Evolutionary conservation across 2,329 filamentous ascomycete species (phyloP).

Genomic region (Xylariaceae sp.): DNA sequence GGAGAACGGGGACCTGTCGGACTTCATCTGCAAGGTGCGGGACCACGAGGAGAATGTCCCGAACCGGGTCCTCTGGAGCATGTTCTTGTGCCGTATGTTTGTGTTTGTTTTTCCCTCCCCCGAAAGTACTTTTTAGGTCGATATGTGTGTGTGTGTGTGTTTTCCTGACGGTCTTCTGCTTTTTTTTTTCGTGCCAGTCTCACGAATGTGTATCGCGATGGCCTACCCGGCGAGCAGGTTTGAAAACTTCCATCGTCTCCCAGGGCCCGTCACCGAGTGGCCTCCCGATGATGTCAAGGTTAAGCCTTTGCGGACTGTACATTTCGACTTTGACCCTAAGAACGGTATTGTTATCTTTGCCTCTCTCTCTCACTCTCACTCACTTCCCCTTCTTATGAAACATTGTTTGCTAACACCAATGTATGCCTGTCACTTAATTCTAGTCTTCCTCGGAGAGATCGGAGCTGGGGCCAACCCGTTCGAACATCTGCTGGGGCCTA

Average conservation of each 20-base stretch:
- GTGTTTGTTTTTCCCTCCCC: neutral
- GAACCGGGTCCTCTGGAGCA: conserved; percentile 6
- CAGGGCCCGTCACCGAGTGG: conserved; percentile 5
- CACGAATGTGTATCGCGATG: conserved; percentile 14
- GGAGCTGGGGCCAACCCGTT: conserved; percentile 1
- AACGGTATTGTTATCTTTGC: no score
- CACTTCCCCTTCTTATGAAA: no score
- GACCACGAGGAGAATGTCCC: conserved; percentile 6
- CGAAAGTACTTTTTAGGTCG: neutral
- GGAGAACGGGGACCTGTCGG: conserved; percentile 9
- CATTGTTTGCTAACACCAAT: no score
- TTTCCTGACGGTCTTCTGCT: no score
- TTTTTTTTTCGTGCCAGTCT: no score
- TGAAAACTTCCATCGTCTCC: neutral
- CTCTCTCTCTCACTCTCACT: no score
- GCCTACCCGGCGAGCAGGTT: conserved; percentile 3
- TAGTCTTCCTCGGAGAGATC: conserved; percentile 5
- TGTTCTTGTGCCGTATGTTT: conserved; percentile 14
- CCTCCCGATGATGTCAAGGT: conserved; percentile 1
- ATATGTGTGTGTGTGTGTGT: neutral
- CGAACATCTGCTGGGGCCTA: conserved; percentile 4
- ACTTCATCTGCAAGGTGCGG: conserved; percentile 8
- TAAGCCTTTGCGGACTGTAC: conserved; percentile 8
- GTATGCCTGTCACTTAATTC: conserved; percentile 3
- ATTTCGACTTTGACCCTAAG: conserved; percentile 16